Base-by-base conservation (phyloP, 805 yeast species). In the Metschnikowia bowlesiae region DNA sequence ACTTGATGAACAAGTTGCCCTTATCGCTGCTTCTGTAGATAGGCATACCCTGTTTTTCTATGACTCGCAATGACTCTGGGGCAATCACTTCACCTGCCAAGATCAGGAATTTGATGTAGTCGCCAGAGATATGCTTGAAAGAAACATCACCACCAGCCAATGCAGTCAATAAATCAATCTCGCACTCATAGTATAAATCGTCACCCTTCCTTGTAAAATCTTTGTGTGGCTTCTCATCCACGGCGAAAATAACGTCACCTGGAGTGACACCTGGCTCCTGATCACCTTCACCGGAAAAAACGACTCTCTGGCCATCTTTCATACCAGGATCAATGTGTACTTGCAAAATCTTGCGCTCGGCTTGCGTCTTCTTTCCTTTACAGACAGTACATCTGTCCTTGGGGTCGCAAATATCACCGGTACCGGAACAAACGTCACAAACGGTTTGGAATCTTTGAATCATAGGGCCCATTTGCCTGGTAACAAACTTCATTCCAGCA, bases 381-480 rank as follows among this genome's bases (percentile, higher is more conserved):
- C 99, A 94, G 29, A 71, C 64, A 61, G 81, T 81, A 83, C 99
- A 94, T 64, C 90, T 81, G 73, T 89, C 96, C 75, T 86, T 86
- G 48, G 91, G 79, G 68, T 86, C 83, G 65, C 90, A 81, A 57
- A 85, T 86, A 69, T 87, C 92, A 68, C 99, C 99, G 53, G 85
- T 78, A 67, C 98, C 99, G 58, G 82, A 74, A 83, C 99, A 94
- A 52, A 73, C 84, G 60, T 87, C 92, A 86, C 99, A 94, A 48
- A 83, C 84, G 42, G 95, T 83, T 76, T 94, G 98, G 83, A 88
- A 88, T 79, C 97, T 87, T 78, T 94, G 99, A 64, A 94, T 87
- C 91, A 94, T 89, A 59, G 96, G 97, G 62, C 99, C 99, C 97
- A 94, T 91, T 74, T 94, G 98, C 77, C 96, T 87, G 47, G 97